phyloP scores from a whole-genome alignment of 495 filamentous ascomycete species.

The Tetracladium setigerum region DNA sequence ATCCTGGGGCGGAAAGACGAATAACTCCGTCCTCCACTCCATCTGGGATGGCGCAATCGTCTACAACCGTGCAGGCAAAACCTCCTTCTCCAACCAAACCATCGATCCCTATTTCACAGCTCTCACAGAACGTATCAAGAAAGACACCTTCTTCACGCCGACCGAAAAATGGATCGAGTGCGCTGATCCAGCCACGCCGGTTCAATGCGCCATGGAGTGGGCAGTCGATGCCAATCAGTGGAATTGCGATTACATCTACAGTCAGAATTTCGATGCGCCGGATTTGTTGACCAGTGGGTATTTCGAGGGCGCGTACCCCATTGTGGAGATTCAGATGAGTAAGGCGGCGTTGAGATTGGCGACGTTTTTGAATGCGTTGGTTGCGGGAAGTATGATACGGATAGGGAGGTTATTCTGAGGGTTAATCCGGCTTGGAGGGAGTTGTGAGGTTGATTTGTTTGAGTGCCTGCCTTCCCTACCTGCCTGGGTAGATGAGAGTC shows the following conservation, averaged over 20 bases:
- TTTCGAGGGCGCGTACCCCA: slow-evolving; percentile 22
- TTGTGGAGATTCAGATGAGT: slow-evolving; percentile 27
- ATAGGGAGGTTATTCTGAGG: slow-evolving; percentile 7
- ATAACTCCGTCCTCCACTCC: slow-evolving; percentile 12
- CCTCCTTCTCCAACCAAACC: slow-evolving; percentile 20
- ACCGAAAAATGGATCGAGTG: slow-evolving; percentile 18
- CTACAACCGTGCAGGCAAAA: slow-evolving; percentile 21
- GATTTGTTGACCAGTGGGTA: slow-evolving; percentile 24
- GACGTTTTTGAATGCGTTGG: slow-evolving; percentile 26
- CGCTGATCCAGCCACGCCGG: slow-evolving; percentile 20
- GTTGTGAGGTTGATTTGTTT: neutral
- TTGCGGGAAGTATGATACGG: slow-evolving; percentile 9
- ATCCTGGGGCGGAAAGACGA: slow-evolving; percentile 15
- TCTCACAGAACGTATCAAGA: slow-evolving; percentile 16
- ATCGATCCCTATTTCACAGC: slow-evolving; percentile 21
- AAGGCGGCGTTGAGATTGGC: slow-evolving; percentile 28
- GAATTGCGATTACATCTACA: slow-evolving; percentile 27
- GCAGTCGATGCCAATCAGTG: slow-evolving; percentile 23
- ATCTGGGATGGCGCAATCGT: slow-evolving; percentile 26
- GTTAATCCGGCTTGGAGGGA: slow-evolving; percentile 9
- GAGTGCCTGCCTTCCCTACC: neutral
- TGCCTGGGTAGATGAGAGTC: too few relatives aligned
- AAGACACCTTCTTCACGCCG: slow-evolving; percentile 21
- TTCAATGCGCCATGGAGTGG: slow-evolving; percentile 21
- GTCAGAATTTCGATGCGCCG: slow-evolving; percentile 17